phyloP scores from a whole-genome alignment of 2,329 filamentous ascomycete species.

The Colletotrichum noveboracense region DNA sequence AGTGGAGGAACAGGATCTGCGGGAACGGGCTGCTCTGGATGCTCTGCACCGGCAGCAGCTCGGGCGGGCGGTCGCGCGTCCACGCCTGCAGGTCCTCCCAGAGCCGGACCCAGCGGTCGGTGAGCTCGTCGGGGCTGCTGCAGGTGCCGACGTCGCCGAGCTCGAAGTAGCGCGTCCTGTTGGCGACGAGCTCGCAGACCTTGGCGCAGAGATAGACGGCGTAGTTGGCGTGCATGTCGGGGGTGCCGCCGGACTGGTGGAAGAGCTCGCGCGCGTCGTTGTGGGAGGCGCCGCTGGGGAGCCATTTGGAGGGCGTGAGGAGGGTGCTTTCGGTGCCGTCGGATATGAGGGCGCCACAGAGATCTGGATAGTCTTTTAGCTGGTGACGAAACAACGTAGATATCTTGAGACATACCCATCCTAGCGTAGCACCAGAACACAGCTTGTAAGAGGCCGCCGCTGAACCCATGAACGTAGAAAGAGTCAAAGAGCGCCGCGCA shows the following conservation, averaged over 20 bases:
- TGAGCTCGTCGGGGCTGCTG: constrained; percentile 43
- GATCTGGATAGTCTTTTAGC: no score
- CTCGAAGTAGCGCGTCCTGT: constrained; percentile 53
- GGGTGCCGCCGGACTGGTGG: constrained; percentile 24
- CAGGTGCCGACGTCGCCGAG: constrained; percentile 49
- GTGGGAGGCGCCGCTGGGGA: constrained; percentile 41
- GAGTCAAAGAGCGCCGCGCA: constrained; percentile 61
- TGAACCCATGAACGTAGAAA: constrained; percentile 58
- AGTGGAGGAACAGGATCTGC: constrained; percentile 56
- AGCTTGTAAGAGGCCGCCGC: constrained; percentile 56
- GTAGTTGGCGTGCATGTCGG: constrained; percentile 65
- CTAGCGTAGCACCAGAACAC: constrained; percentile 65
- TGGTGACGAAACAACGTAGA: no score
- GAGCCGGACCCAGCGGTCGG: constrained; percentile 49
- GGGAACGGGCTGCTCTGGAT: constrained; percentile 52
- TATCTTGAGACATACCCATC: constrained; percentile 58
- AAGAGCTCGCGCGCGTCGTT: constrained; percentile 41
- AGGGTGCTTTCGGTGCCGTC: constrained; percentile 56
- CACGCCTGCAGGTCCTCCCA: constrained; percentile 58
- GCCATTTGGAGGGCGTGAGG: constrained; percentile 55
- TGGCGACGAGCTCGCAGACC: constrained; percentile 54
- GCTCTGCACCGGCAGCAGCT: constrained; percentile 50
- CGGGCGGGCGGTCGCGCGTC: constrained; percentile 48
- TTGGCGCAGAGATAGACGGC: constrained; percentile 61
- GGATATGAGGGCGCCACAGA: constrained; percentile 62